Conservation (phyloP, 805 yeast species). For the Groenewaldozyma tartarivorans region DNA sequence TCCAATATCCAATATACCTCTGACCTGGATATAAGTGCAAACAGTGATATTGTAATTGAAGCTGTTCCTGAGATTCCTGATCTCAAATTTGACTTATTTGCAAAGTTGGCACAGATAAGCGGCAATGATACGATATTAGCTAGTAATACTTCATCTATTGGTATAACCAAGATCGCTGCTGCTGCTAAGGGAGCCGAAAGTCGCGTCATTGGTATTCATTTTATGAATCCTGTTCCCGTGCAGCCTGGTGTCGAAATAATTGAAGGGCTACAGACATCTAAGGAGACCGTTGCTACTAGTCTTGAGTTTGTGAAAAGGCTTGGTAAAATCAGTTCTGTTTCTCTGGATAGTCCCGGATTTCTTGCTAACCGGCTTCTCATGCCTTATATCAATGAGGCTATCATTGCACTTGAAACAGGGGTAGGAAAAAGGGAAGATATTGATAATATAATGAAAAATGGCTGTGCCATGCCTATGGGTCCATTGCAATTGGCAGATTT, state of each 20-base stretch:
- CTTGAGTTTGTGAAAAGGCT: conserved; percentile 25
- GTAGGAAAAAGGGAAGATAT: conserved; percentile 32
- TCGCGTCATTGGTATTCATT: conserved; percentile 34
- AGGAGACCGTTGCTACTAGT: conserved; percentile 25
- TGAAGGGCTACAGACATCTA: conserved; percentile 32
- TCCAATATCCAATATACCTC: conserved; percentile 20
- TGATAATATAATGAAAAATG: conserved; percentile 36
- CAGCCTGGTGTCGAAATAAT: conserved; percentile 36
- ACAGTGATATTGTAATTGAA: conserved; percentile 32
- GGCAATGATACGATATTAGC: conserved; percentile 27
- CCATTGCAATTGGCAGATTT: conserved; percentile 35
- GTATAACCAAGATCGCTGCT: conserved; percentile 35
- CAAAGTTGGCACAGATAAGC: conserved; percentile 25
- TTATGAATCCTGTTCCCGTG: conserved; percentile 39
- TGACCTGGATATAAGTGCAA: conserved; percentile 21
- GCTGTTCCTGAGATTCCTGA: conserved; percentile 35
- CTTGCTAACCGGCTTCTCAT: conserved; percentile 34
- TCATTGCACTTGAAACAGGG: conserved; percentile 31
- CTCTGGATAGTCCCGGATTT: conserved; percentile 35
- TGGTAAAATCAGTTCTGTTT: conserved; percentile 31
- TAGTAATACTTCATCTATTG: conserved; percentile 35
- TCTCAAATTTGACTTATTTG: conserved; percentile 29
- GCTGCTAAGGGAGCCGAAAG: conserved; percentile 32
- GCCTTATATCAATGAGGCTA: conserved; percentile 37
- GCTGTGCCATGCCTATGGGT: conserved; percentile 41